Conservation (phyloP, 306 rosid genomes). For the Medicago ruthenica region DNA sequence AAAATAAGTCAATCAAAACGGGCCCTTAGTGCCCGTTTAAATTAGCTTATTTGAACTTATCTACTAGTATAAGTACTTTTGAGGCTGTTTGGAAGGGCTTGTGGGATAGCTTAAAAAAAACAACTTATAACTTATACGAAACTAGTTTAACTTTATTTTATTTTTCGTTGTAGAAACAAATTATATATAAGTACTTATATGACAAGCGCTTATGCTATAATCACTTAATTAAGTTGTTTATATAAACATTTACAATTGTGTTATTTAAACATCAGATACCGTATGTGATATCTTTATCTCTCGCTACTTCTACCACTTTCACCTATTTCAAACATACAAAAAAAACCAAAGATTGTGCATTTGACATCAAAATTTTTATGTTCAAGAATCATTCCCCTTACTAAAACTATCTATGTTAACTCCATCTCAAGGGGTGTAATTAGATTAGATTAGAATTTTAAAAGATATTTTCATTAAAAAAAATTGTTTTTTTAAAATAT, state of each 20-base stretch:
- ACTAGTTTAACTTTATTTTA: too few relatives aligned
- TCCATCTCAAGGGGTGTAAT: neutral
- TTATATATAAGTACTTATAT: too few relatives aligned
- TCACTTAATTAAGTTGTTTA: too few relatives aligned
- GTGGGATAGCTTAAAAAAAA: too few relatives aligned
- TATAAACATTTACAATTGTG: neutral
- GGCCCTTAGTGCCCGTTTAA: too few relatives aligned
- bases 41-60: too few relatives aligned
- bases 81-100: too few relatives aligned
- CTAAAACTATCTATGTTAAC: neutral
- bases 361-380: neutral
- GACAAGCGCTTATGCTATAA: too few relatives aligned
- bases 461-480: neutral
- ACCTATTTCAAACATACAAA: neutral
- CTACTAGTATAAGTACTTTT: too few relatives aligned
- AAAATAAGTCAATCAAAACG: too few relatives aligned
- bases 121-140: too few relatives aligned
- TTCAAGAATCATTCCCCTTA: neutral
- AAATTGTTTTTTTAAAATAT: neutral
- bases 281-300: neutral
- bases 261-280: neutral
- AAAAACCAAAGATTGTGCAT: neutral
- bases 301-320: neutral
- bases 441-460: neutral
- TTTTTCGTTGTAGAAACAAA: too few relatives aligned